Percentiles rank a stretch among this genome's conserved stretches.
These are phyloP conservation scores for Sporobolus alterniflorus DNA, from an alignment of 202 grass and related monocot genomes.

Conservation along the genomic window DNA sequence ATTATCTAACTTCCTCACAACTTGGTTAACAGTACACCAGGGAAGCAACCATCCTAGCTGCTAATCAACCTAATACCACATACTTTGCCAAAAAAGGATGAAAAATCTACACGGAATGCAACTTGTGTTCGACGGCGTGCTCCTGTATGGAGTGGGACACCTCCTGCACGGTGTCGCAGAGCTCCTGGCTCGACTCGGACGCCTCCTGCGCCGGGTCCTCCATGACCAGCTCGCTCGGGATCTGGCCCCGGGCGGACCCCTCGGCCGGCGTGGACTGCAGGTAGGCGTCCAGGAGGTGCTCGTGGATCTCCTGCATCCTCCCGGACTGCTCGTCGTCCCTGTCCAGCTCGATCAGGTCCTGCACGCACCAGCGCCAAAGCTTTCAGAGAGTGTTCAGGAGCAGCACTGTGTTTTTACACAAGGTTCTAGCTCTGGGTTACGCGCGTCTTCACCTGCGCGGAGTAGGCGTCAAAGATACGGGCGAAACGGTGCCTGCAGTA, in stretches of 20 bases:
- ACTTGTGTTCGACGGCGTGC: conserved; percentile 29
- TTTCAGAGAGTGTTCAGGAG: not conserved
- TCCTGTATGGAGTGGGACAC: conserved; percentile 42
- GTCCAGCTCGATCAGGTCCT: conserved; percentile 95
- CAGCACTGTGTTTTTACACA: not conserved
- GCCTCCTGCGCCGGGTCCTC: conserved; percentile 53
- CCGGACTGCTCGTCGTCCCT: conserved; percentile 83
- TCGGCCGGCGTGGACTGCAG: conserved; percentile 33
- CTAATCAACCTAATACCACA: conserved; percentile 13
- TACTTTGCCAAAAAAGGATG: not conserved
- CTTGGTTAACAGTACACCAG: not conserved
- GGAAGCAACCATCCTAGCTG: not conserved
- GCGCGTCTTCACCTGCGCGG: conserved; percentile 65
- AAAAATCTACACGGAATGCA: conserved; percentile 1
- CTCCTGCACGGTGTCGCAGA: conserved; percentile 57
- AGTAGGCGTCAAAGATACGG: conserved; percentile 70
- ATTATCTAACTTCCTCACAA: no score
- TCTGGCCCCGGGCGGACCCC: not conserved
- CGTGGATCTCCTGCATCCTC: conserved; percentile 84
- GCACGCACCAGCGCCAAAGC: conserved; percentile 26
- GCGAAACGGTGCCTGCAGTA: conserved; percentile 78
- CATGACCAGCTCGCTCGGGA: conserved; percentile 37
- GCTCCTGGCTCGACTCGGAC: conserved; percentile 49
- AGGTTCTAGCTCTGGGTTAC: not conserved
- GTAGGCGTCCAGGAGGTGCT: conserved; percentile 80